These are phyloP conservation scores for Venturia nashicola DNA, from an alignment of 2,329 filamentous ascomycete genomes.

Conservation along the genomic window DNA sequence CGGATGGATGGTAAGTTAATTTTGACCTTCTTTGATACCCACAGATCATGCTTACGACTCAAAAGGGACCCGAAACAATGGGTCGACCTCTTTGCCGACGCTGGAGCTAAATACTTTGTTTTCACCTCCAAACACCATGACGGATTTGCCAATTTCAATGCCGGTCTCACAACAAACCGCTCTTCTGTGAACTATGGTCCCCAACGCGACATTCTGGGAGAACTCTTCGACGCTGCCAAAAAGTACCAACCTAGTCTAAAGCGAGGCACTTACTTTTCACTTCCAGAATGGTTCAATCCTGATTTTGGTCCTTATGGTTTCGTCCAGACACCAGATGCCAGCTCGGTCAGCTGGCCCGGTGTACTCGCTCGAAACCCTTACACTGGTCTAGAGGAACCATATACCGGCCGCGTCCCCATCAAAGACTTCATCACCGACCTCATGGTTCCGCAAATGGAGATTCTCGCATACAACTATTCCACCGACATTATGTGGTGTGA, in stretches of 20 bases:
- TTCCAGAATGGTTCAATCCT: conserved; percentile 36
- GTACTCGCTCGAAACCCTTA: conserved; percentile 33
- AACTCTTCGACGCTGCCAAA: conserved; percentile 31
- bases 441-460: conserved; percentile 33
- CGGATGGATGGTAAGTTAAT: conserved; percentile 23
- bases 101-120: conserved; percentile 38
- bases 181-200: conserved; percentile 28
- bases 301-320: conserved; percentile 31
- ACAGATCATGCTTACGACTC: neutral
- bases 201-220: conserved; percentile 28
- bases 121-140: conserved; percentile 35
- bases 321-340: neutral
- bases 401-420: conserved; percentile 32
- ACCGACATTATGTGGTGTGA: conserved; percentile 39
- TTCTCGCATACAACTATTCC: conserved; percentile 26
- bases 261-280: conserved; percentile 31
- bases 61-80: conserved; percentile 35
- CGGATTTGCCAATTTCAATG: conserved; percentile 34
- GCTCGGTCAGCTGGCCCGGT: conserved; percentile 23
- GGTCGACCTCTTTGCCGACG: conserved; percentile 41
- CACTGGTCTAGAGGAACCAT: conserved; percentile 29
- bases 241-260: conserved; percentile 32
- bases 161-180: conserved; percentile 27
- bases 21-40: neutral
- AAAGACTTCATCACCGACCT: conserved; percentile 29